Percentiles rank a stretch among this genome's conserved stretches.
phyloP scores from a whole-genome alignment of 2,329 filamentous ascomycete species.

The Scytalidium sp. region DNA sequence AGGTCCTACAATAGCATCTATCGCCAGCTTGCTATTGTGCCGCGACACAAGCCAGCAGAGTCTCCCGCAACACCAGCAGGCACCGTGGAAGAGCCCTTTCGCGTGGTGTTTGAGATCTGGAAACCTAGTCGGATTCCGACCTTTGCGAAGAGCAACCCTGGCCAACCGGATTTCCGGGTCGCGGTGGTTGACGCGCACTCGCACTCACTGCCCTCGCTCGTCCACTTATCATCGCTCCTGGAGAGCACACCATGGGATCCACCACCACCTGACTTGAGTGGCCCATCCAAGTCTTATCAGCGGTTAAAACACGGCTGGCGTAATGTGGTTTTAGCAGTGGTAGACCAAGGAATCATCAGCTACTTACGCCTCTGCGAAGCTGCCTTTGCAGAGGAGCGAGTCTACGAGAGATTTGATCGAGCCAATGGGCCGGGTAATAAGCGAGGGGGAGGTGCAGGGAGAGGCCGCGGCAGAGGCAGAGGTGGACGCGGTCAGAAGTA shows the following conservation, averaged over 20 bases:
- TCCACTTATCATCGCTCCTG: constrained; percentile 69
- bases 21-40: constrained; percentile 69
- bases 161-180: constrained; percentile 78
- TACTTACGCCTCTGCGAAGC: constrained; percentile 80
- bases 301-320: constrained; percentile 80
- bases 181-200: constrained; percentile 76
- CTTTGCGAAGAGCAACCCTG: constrained; percentile 79
- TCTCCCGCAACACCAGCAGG: constrained; percentile 28
- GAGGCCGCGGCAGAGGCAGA: constrained; percentile 20
- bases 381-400: constrained; percentile 71
- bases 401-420: constrained; percentile 59
- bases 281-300: constrained; percentile 61
- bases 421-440: constrained; percentile 37
- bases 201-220: constrained; percentile 68
- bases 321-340: constrained; percentile 81
- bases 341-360: constrained; percentile 87
- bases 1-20: constrained; percentile 71
- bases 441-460: constrained; percentile 24
- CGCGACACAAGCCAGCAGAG: constrained; percentile 60
- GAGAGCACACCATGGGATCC: constrained; percentile 70
- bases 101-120: constrained; percentile 78
- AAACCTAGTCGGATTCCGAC: constrained; percentile 58
- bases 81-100: constrained; percentile 52
- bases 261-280: constrained; percentile 37
- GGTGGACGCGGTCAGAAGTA: constrained; percentile 30